Base-by-base conservation (phyloP, 306 rosid genomes). In the Pyrus bretschneideri region DNA sequence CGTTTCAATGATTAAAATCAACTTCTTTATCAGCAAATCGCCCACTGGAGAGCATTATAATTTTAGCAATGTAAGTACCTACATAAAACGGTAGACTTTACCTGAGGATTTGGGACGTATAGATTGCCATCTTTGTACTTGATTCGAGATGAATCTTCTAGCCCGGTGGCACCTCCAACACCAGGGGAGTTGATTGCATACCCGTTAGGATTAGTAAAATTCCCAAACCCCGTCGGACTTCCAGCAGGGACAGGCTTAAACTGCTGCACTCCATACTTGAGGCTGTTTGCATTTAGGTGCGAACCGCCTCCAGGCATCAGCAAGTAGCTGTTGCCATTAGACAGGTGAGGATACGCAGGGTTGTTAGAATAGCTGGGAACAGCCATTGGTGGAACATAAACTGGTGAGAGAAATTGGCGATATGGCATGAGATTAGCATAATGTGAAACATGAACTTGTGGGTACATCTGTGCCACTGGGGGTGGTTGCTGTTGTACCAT, bases 361-460 rank as follows among this genome's bases (percentile, higher is more conserved):
- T 80, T 92, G 81, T 82, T 89, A 42, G 99, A 89, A 81, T 91
- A 96, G 59, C 98, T 97, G 25, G 97, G 99, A 90, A 96, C 81
- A 52, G 93, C 93, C 96, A 96, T 89, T 9, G 98, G 98, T n/a
- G 99, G 97, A 79, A 91, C 99, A 68, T 92, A 96, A 70, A 96
- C 91, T 0, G 99, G 99, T 10, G 99, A 87, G 63, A 93, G 80
- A 78, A 78, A 96, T 75, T 96, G 99, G 21, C 98, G 97, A 82
- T 83, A 90, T 9, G 99, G 99, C 98, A 96, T 87, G 22, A 88
- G 91, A 79, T 92, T 96, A 22, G 97, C 87, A 75, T 67, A 96
- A 84, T 92, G 99, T 12, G 97, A 85, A 79, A 95, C 89, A 59
- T 95, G 99, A 78, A 96, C 92, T 91, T 91, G 98, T 0, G 99